Evolutionary conservation across 2,329 filamentous ascomycete genomes (phyloP).

Genomic region (Epicoccum nigrum): DNA sequence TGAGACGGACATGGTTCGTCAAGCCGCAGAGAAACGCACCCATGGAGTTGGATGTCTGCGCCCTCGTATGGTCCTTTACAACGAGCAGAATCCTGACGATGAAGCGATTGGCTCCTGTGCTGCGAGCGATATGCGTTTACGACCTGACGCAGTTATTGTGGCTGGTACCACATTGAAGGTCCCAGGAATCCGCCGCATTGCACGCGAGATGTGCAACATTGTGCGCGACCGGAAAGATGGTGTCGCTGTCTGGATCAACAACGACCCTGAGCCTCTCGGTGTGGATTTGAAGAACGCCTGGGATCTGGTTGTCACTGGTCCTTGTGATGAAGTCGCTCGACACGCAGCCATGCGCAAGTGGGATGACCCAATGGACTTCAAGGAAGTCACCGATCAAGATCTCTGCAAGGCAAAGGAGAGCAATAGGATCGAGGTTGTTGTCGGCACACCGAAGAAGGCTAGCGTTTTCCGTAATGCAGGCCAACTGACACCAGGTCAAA

Average conservation of each 20-base stretch:
- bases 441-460: constrained; percentile 42
- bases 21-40: constrained; percentile 82
- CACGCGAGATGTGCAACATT: constrained; percentile 86
- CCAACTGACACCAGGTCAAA: constrained; percentile 45
- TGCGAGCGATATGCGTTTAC: constrained; percentile 79
- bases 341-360: constrained; percentile 67
- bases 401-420: constrained; percentile 39
- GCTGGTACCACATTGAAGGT: constrained; percentile 96
- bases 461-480: constrained; percentile 37
- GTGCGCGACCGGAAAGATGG: constrained; percentile 84
- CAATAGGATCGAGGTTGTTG: constrained; percentile 41
- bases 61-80: constrained; percentile 94
- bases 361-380: constrained; percentile 55
- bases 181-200: constrained; percentile 86
- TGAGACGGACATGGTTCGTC: constrained; percentile 76
- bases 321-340: constrained; percentile 84
- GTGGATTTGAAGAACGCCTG: constrained; percentile 90
- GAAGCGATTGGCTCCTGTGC: constrained; percentile 94
- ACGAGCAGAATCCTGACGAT: constrained; percentile 94
- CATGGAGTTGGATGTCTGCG: constrained; percentile 90
- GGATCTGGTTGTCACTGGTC: constrained; percentile 86
- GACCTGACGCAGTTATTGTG: constrained; percentile 91
- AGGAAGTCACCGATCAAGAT: constrained; percentile 45
- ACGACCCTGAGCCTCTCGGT: constrained; percentile 80
- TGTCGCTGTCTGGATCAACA: constrained; percentile 92